These are phyloP conservation scores for Cyclocybe aegerita DNA, from an alignment of 768 basidiomycete species.

Conservation along the genomic window DNA sequence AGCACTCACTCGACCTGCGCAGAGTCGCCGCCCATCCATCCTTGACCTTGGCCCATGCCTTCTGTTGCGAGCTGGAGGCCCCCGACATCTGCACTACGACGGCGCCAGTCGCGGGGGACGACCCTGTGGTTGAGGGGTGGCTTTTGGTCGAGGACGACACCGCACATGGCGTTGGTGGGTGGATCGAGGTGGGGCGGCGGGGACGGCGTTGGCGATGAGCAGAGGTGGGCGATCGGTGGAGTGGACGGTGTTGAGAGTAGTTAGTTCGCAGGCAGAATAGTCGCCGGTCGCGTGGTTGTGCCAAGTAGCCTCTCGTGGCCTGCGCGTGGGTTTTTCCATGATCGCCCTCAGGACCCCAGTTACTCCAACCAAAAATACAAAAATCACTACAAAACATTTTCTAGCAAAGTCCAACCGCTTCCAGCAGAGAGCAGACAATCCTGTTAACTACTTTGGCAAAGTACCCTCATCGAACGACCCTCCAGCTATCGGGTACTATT, in stretches of 20 bases:
- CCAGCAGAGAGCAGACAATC: constrained; percentile 60
- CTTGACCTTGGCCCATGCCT: constrained; percentile 61
- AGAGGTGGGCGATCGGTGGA: not conserved
- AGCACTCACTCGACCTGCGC: constrained; percentile 49
- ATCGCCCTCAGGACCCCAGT: constrained; percentile 14
- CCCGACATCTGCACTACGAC: constrained; percentile 87
- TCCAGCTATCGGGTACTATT: not conserved
- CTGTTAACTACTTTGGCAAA: constrained; percentile 96
- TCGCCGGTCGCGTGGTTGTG: constrained; percentile 39
- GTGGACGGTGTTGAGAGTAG: constrained; percentile 2
- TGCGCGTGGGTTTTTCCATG: constrained; percentile 38
- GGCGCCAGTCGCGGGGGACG: constrained; percentile 26
- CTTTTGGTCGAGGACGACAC: constrained; percentile 4
- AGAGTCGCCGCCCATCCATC: constrained; percentile 60
- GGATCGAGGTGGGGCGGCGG: not conserved
- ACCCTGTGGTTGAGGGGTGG: constrained; percentile 5
- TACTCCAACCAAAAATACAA: not conserved
- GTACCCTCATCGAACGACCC: constrained; percentile 44
- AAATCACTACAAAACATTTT: constrained; percentile 32
- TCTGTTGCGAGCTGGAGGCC: constrained; percentile 80
- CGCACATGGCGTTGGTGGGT: constrained; percentile 11
- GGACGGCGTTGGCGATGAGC: not conserved
- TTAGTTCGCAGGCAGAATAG: constrained; percentile 1
- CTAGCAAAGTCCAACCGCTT: constrained; percentile 29
- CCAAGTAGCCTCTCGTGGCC: constrained; percentile 42